Conservation (phyloP, 495 filamentous ascomycete species). For the Xylaria nigripes region DNA sequence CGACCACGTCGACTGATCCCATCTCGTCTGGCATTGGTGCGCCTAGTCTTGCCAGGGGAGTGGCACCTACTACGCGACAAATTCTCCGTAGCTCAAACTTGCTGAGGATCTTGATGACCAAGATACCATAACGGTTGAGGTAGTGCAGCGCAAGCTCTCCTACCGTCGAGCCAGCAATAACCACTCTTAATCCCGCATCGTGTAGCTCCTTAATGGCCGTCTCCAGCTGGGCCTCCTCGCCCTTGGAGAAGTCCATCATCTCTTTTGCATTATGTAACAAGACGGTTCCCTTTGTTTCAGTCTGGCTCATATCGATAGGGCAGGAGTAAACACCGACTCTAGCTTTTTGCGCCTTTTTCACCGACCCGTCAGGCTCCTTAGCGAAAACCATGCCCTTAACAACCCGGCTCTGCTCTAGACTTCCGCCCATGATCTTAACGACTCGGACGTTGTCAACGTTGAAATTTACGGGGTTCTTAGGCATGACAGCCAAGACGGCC, state of each 20-base stretch:
- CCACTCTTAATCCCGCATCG: slow-evolving; percentile 84
- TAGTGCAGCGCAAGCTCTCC: slow-evolving; percentile 97
- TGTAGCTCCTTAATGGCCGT: slow-evolving; percentile 86
- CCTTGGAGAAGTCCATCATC: slow-evolving; percentile 97
- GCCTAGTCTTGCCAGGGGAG: slow-evolving; percentile 86
- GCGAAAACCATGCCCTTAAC: slow-evolving; percentile 99
- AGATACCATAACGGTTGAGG: slow-evolving; percentile 90
- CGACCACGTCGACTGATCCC: slow-evolving; percentile 89
- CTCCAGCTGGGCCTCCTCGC: slow-evolving; percentile 89
- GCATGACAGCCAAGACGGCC: slow-evolving; percentile 87
- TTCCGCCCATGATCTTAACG: slow-evolving; percentile 99
- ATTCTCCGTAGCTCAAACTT: slow-evolving; percentile 93
- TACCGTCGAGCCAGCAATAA: slow-evolving; percentile 83
- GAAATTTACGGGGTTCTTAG: slow-evolving; percentile 96
- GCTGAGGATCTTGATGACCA: slow-evolving; percentile 94
- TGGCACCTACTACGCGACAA: slow-evolving; percentile 94
- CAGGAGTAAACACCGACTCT: slow-evolving; percentile 97
- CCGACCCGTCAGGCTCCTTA: slow-evolving; percentile 76
- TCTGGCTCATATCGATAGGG: slow-evolving; percentile 90
- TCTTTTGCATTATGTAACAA: slow-evolving; percentile 94
- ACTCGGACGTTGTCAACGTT: slow-evolving; percentile 99
- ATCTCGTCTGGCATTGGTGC: slow-evolving; percentile 99
- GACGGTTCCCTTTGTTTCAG: slow-evolving; percentile 99
- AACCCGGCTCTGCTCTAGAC: slow-evolving; percentile 83
- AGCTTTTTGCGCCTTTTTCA: slow-evolving; percentile 85